Conservation (phyloP, 2,329 filamentous ascomycete genomes). For the Blastomyces percursus region DNA sequence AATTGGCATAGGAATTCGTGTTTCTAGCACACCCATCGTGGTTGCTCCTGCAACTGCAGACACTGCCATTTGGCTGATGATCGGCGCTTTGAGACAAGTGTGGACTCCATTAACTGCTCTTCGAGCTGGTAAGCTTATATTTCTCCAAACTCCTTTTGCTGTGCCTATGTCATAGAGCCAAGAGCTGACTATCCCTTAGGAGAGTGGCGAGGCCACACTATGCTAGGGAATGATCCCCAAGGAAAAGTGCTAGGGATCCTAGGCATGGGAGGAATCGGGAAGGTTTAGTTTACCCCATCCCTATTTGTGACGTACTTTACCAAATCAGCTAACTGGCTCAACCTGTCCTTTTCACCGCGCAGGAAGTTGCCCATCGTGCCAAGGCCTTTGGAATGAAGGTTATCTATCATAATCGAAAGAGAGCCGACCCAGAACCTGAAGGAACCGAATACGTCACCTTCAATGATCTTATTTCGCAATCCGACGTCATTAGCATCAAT, state of each 20-base stretch:
- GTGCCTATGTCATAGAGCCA: neutral
- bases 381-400: conserved; percentile 39
- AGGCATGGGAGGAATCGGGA: conserved; percentile 40
- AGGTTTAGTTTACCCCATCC: conserved; percentile 23
- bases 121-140: conserved; percentile 25
- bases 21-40: conserved; percentile 38
- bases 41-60: conserved; percentile 40
- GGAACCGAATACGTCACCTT: conserved; percentile 37
- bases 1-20: conserved; percentile 23
- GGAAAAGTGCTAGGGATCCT: conserved; percentile 38
- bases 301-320: neutral
- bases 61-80: conserved; percentile 38
- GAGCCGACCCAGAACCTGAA: conserved; percentile 32
- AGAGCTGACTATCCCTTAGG: conserved; percentile 16
- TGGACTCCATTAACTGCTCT: conserved; percentile 34
- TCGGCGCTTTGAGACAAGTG: conserved; percentile 37
- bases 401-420: conserved; percentile 37
- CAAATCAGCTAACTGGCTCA: neutral
- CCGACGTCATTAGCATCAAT: conserved; percentile 39
- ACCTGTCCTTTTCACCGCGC: neutral
- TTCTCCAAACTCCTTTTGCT: neutral
- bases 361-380: conserved; percentile 38
- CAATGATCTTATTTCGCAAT: conserved; percentile 35
- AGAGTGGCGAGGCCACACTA: conserved; percentile 33
- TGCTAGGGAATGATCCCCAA: conserved; percentile 36